A percentile compares a stretch with the other conserved stretches of the same genome.
phyloP scores from a whole-genome alignment of 1,284 basidiomycete genomes.

The Ceratobasidium sp. region DNA sequence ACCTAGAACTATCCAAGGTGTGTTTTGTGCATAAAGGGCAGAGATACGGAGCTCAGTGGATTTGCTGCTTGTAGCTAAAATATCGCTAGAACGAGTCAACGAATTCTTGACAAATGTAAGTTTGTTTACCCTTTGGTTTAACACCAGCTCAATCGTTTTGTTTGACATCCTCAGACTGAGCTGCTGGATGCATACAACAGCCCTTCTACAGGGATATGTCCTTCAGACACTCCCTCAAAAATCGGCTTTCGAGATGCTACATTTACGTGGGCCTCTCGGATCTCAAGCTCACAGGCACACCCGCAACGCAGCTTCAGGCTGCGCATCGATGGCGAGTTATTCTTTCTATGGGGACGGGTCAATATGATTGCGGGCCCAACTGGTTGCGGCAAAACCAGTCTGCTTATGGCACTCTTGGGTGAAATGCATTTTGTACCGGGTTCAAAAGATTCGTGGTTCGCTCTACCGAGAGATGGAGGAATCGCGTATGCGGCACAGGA shows the following conservation, averaged over 20 bases:
- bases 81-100: conserved; percentile 61
- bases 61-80: no score
- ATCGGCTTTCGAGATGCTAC: conserved; percentile 60
- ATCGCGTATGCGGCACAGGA: conserved; percentile 82
- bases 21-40: no score
- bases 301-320: conserved; percentile 60
- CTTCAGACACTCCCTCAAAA: no score
- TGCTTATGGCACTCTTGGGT: conserved; percentile 65
- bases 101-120: conserved; percentile 60
- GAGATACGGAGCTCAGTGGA: no score
- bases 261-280: conserved; percentile 62
- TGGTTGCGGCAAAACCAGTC: conserved; percentile 60
- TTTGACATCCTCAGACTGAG: conserved; percentile 63
- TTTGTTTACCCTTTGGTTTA: no score
- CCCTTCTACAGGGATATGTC: no score
- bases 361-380: conserved; percentile 73
- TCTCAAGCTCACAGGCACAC: no score
- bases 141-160: no score
- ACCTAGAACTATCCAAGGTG: conserved; percentile 51
- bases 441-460: conserved; percentile 69
- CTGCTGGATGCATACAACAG: conserved; percentile 63
- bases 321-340: conserved; percentile 61
- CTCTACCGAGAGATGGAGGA: conserved; percentile 71
- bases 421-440: conserved; percentile 64
- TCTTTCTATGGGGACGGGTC: conserved; percentile 66